phyloP scores from a whole-genome alignment of 208 protist species.

The Entamoeba histolytica region DNA sequence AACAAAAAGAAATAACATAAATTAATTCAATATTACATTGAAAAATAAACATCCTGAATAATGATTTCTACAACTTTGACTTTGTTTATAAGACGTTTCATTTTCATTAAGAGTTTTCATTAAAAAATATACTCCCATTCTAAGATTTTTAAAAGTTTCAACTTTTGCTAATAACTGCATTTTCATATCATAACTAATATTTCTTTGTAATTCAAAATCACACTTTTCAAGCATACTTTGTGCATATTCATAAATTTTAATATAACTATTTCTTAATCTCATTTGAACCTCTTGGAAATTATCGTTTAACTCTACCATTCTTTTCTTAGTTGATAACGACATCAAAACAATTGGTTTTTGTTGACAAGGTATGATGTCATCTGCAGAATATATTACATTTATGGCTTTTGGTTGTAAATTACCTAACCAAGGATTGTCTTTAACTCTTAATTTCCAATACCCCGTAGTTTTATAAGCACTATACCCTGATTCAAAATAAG shows the following conservation, averaged over 20 bases:
- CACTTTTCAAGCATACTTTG: background rate
- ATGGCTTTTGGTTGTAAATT: background rate
- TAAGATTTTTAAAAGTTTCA: background rate
- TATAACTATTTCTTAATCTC: background rate
- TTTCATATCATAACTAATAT: background rate
- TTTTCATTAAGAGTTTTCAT: background rate
- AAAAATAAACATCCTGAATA: background rate
- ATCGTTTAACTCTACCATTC: background rate
- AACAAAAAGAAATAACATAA: no score
- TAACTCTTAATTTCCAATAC: background rate
- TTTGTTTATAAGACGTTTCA: background rate
- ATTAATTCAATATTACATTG: background rate
- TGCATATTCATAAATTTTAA: background rate
- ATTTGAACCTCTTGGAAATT: background rate
- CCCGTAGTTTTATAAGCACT: background rate
- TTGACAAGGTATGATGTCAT: background rate
- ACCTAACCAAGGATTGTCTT: background rate
- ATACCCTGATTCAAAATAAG: background rate
- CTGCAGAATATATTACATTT: background rate
- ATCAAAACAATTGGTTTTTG: background rate
- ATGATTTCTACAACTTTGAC: background rate
- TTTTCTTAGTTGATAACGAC: background rate
- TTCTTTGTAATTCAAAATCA: background rate
- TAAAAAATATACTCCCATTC: background rate
- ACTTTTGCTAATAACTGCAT: background rate